A percentile compares a stretch with the other conserved stretches of the same genome.
Evolutionary conservation across 495 filamentous ascomycete species (phyloP).

Genomic region (Pseudevernia furfuracea): DNA sequence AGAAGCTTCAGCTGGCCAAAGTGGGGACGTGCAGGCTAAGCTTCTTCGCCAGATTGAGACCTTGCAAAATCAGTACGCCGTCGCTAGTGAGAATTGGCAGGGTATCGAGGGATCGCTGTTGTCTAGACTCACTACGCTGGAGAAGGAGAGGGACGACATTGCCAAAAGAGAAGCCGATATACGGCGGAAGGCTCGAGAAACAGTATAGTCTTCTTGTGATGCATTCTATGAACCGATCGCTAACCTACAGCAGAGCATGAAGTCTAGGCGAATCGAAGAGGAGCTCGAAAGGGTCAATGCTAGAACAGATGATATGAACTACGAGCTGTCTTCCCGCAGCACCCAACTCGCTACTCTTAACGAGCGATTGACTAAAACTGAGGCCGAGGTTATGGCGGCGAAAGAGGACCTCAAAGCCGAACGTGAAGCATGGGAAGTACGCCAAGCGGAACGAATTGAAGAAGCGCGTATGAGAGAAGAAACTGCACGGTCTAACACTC

Average conservation of each 20-base stretch:
- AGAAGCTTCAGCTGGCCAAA: conserved; percentile 76
- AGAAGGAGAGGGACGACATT: conserved; percentile 84
- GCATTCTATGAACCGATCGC: neutral
- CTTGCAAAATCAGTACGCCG: conserved; percentile 87
- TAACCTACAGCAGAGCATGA: conserved; percentile 52
- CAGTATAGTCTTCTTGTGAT: conserved; percentile 46
- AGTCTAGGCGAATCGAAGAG: conserved; percentile 69
- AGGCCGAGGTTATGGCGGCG: conserved; percentile 51
- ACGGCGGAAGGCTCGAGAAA: conserved; percentile 76
- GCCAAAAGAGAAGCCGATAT: conserved; percentile 76
- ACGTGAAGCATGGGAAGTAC: conserved; percentile 56
- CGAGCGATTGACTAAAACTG: conserved; percentile 55
- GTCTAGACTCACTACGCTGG: conserved; percentile 62
- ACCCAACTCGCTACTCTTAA: conserved; percentile 57
- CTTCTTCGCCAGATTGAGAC: conserved; percentile 91
- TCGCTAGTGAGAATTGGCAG: conserved; percentile 96
- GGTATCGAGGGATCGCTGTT: conserved; percentile 80
- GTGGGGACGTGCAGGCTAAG: conserved; percentile 81
- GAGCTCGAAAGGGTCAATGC: conserved; percentile 68
- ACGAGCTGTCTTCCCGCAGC: conserved; percentile 50
- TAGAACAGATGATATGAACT: conserved; percentile 52
- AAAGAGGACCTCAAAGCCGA: conserved; percentile 61
- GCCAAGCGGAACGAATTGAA: conserved; percentile 53
- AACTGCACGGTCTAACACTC: conserved; percentile 27
- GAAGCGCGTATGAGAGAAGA: conserved; percentile 70